Conservation (phyloP, 768 basidiomycete species). For the Boletus vinaceobasis region DNA sequence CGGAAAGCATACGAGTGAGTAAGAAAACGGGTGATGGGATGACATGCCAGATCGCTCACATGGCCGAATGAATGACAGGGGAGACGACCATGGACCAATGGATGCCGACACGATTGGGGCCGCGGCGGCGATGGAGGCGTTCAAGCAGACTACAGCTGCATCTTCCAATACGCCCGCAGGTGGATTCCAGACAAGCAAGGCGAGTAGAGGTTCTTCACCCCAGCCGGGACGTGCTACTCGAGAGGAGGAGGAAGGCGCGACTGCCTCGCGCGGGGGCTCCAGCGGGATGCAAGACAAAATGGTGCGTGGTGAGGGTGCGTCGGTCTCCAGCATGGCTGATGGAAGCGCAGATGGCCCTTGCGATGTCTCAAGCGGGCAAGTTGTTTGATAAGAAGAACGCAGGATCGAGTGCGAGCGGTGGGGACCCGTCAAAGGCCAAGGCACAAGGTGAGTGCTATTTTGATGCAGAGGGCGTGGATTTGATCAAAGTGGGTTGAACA, state of each 20-base stretch:
- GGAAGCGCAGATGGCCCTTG: slow-evolving; percentile 21
- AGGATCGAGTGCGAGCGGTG: slow-evolving; percentile 10
- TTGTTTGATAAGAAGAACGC: slow-evolving; percentile 32
- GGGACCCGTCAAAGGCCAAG: slow-evolving; percentile 18
- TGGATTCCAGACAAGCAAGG: slow-evolving; percentile 10
- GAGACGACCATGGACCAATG: slow-evolving; percentile 26
- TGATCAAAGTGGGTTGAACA: slow-evolving; percentile 1
- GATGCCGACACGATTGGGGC: slow-evolving; percentile 23
- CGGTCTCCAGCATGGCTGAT: background rate
- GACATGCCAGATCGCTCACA: background rate
- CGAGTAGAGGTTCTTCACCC: background rate
- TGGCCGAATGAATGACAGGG: slow-evolving; percentile 3
- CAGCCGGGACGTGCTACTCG: background rate
- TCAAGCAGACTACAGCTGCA: slow-evolving; percentile 24
- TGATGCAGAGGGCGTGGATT: background rate
- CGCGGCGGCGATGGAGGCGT: slow-evolving; percentile 31
- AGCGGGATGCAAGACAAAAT: slow-evolving; percentile 30
- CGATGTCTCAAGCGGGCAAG: slow-evolving; percentile 33
- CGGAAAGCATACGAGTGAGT: slow-evolving; percentile 32
- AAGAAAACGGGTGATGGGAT: too few species aligned
- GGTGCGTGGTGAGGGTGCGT: slow-evolving; percentile 12
- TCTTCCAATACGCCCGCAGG: slow-evolving; percentile 17
- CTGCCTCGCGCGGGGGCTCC: slow-evolving; percentile 2
- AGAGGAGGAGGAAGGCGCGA: slow-evolving; percentile 4
- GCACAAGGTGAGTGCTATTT: slow-evolving; percentile 20